phyloP scores from a whole-genome alignment of 2,329 filamentous ascomycete species.

The Trichoderma brevicompactum region DNA sequence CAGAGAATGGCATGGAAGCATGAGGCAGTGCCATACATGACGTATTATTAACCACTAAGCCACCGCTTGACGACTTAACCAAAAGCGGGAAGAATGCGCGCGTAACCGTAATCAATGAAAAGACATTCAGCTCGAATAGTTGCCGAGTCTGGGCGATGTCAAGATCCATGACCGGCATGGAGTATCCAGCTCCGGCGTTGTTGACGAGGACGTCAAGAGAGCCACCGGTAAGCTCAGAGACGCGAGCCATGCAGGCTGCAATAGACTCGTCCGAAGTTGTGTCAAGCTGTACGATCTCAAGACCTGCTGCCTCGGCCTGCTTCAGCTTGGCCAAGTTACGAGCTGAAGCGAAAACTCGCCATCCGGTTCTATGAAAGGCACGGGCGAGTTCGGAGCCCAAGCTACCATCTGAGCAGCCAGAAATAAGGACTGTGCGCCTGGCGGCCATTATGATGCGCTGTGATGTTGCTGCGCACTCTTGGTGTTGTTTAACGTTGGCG shows the following conservation, averaged over 20 bases:
- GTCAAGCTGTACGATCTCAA: constrained; percentile 37
- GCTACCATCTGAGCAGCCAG: constrained; percentile 43
- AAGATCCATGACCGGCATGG: constrained; percentile 35
- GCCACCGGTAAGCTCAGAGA: constrained; percentile 34
- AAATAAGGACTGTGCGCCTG: constrained; percentile 39
- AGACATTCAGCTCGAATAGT: constrained; percentile 38
- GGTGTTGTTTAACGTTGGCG: background rate
- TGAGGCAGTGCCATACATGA: constrained; percentile 27
- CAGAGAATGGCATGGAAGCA: constrained; percentile 31
- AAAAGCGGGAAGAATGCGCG: constrained; percentile 35
- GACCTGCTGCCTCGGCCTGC: constrained; percentile 28
- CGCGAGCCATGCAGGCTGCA: constrained; percentile 24
- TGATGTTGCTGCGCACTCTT: background rate
- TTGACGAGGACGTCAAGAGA: constrained; percentile 39
- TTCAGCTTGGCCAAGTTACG: constrained; percentile 37
- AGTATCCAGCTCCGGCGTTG: constrained; percentile 37
- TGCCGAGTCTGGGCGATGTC: constrained; percentile 31
- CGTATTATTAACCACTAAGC: constrained; percentile 34
- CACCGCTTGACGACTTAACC: constrained; percentile 28
- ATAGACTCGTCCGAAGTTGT: constrained; percentile 35
- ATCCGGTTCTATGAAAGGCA: constrained; percentile 37
- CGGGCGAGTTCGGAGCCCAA: constrained; percentile 40
- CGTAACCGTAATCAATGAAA: constrained; percentile 34
- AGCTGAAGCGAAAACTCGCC: constrained; percentile 40
- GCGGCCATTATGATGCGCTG: background rate